Base-by-base conservation (phyloP, 495 filamentous ascomycete species). In the Penicillium herquei region DNA sequence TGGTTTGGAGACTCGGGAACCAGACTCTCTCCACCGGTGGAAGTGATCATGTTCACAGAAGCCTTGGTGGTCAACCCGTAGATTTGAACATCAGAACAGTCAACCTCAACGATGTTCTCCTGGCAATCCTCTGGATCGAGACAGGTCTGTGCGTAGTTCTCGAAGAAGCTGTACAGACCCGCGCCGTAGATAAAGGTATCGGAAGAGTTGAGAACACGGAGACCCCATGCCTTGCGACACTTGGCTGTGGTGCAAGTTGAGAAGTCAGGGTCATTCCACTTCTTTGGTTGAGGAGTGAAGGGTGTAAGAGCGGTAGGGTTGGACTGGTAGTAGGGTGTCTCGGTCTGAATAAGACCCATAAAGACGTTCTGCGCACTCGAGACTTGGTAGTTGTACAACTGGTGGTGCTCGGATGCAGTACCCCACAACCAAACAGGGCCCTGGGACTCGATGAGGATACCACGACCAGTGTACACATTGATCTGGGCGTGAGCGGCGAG, bases 321-420 rank as follows among this genome's bases (percentile, higher is more conserved):
- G 63, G 83, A 80, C 71, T 95, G 91, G 78, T 86, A 92, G 76
- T 98, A 96, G 11, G 92, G 89, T 1, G 93, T 96, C 69, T 98
- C 93, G 16, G 90, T 87, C 72, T 98, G 93, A 61, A 96, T 93
- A 37, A 90, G 73, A 3, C 84, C 87, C 76, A 93, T 88, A 73
- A 89, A 96, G 58, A 96, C 76, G 68, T 93, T 88, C 67, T 86
- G 76, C 1, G 92, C 89, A 58, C 87, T 87, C 57, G 81, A 74
- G 64, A 98, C 74, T 68, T 96, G 87, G 74, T 95, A 96, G 70
- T 89, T 88, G 83, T 96, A 96, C 10, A 98, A 77, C 59, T 89
- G 85, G 64, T 84, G 88, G 77, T 98, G 93, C 75, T 98, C 93
- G 18, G 90, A 86, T 6, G 88, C 81, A 6, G 88, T 94, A 41